Conservation (phyloP, 805 yeast species). For the Yarrowia hollandica region DNA sequence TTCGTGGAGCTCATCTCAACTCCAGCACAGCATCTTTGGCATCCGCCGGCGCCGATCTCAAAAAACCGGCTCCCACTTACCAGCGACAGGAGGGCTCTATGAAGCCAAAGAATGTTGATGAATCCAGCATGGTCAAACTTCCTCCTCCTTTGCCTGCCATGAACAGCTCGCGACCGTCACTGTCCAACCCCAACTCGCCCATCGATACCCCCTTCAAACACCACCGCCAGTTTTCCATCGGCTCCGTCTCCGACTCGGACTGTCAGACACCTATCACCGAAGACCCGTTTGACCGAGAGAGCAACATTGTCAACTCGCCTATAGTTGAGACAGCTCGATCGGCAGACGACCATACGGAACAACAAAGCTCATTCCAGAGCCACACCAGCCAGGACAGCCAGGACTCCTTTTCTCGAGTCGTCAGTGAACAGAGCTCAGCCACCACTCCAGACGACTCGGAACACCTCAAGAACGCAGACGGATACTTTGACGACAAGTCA, state of each 20-base stretch:
- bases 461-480: too few species aligned
- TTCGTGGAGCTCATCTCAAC: not conserved
- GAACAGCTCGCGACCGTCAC: not conserved
- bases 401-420: not conserved
- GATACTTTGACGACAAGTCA: not conserved
- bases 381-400: not conserved
- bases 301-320: not conserved
- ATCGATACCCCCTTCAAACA: not conserved
- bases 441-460: constrained; percentile 2
- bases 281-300: constrained; percentile 12
- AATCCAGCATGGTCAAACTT: not conserved
- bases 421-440: not conserved
- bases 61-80: constrained; percentile 1
- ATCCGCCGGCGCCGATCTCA: not conserved
- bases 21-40: constrained; percentile 8
- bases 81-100: not conserved
- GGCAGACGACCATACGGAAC: not conserved
- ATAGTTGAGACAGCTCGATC: not conserved
- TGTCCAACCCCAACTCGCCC: constrained; percentile 9
- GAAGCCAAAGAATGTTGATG: not conserved
- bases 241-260: not conserved
- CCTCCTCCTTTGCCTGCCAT: not conserved
- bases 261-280: not conserved
- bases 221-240: constrained; percentile 5
- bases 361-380: not conserved